These are phyloP conservation scores for Luzula sylvatica DNA, from an alignment of 176 grass and related monocot genomes.

Conservation along the genomic window DNA sequence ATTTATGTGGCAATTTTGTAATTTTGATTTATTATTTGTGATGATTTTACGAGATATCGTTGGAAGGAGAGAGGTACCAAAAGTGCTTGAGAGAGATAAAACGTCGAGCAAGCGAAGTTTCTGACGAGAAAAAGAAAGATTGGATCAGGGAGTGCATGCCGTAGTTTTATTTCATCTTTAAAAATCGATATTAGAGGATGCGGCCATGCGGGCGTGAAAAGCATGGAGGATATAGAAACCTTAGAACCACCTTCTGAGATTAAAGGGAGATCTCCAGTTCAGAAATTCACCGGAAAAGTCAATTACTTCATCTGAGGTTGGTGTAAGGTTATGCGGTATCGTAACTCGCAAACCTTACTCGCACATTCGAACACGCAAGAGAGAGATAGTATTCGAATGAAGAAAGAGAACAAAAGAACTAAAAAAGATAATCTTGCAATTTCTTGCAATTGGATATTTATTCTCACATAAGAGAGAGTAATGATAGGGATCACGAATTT, in stretches of 20 bases:
- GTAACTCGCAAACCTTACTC: too few species aligned
- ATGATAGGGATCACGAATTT: too few species aligned
- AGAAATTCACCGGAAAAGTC: slow-evolving; percentile 30
- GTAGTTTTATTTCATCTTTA: slow-evolving; percentile 39
- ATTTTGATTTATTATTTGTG: too few species aligned
- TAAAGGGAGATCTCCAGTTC: slow-evolving; percentile 34
- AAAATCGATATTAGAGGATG: slow-evolving; percentile 66
- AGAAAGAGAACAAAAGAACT: too few species aligned
- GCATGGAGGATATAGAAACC: slow-evolving; percentile 48
- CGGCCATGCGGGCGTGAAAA: slow-evolving; percentile 55
- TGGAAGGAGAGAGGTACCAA: slow-evolving; percentile 56
- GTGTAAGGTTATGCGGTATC: too few species aligned
- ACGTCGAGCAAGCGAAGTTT: slow-evolving; percentile 42
- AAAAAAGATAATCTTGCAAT: too few species aligned
- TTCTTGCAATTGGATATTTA: too few species aligned
- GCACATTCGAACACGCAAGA: too few species aligned
- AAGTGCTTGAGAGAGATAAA: slow-evolving; percentile 75
- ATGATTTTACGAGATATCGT: slow-evolving; percentile 57
- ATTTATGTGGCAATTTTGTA: too few species aligned
- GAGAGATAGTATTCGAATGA: too few species aligned
- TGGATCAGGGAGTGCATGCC: slow-evolving; percentile 95
- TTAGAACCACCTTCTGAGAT: slow-evolving; percentile 46
- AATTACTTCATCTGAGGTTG: slow-evolving; percentile 47
- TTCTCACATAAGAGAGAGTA: too few species aligned
- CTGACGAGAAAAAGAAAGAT: slow-evolving; percentile 65